These are phyloP conservation scores for Ilex aquifolium DNA, from an alignment of 257 asterid genomes.

Conservation along the genomic window DNA sequence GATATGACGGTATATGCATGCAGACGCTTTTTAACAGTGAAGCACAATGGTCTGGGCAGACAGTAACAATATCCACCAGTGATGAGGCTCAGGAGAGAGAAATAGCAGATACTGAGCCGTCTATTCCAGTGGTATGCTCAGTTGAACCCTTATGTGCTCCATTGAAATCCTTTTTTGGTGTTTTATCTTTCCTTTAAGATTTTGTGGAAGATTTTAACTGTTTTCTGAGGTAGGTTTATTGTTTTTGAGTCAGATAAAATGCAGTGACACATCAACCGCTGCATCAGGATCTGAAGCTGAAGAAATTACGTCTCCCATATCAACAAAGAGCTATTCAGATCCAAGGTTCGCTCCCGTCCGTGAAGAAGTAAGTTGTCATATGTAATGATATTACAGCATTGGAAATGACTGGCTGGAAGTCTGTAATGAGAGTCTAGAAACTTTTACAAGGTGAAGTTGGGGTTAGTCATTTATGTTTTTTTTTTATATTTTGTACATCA, in stretches of 20 bases:
- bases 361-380: constrained; percentile 12
- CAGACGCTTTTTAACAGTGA: constrained; percentile 19
- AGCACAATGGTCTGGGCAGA: constrained; percentile 5
- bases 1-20: not conserved
- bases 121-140: constrained; percentile 3
- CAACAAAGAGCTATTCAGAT: constrained; percentile 4
- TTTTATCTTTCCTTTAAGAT: too few species aligned
- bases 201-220: not conserved
- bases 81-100: not conserved
- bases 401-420: too few species aligned
- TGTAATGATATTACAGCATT: too few species aligned
- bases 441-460: too few species aligned
- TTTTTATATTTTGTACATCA: too few species aligned
- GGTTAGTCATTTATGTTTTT: too few species aligned
- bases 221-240: not conserved
- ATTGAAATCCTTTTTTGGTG: not conserved
- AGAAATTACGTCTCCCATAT: not conserved
- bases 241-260: constrained; percentile 9
- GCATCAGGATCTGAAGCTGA: constrained; percentile 14
- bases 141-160: not conserved
- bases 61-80: not conserved
- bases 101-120: constrained; percentile 1
- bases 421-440: too few species aligned
- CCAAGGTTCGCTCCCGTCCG: constrained; percentile 5
- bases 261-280: constrained; percentile 8